phyloP scores from a whole-genome alignment of 148 eudicot species.

The Fagopyrum homotropicum region DNA sequence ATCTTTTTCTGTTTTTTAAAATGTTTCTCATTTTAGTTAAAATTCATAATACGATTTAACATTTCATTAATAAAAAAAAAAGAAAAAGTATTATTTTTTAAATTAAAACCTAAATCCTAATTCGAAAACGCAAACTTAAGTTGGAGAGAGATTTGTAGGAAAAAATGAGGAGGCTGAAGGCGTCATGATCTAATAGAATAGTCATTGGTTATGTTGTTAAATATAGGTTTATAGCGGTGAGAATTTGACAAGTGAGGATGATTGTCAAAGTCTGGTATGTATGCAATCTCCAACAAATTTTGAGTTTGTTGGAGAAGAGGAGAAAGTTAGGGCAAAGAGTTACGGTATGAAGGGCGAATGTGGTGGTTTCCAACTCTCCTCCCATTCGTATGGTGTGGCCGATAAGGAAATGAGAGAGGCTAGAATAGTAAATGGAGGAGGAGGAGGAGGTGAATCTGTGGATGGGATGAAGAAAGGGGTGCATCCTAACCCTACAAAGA shows the following conservation, averaged over 20 bases:
- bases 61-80: too few species aligned
- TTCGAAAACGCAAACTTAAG: too few species aligned
- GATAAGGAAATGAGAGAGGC: not conserved
- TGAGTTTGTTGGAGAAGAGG: not conserved
- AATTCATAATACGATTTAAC: too few species aligned
- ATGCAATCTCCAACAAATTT: not conserved
- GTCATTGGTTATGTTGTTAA: not conserved
- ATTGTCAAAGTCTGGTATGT: not conserved
- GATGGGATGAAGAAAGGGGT: not conserved
- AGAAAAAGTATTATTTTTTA: too few species aligned
- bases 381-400: slow-evolving; percentile 8
- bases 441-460: not conserved
- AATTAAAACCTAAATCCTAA: too few species aligned
- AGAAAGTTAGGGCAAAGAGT: not conserved
- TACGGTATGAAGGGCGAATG: not conserved
- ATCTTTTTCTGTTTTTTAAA: not conserved
- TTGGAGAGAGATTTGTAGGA: too few species aligned
- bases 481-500: slow-evolving; percentile 9
- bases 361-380: not conserved
- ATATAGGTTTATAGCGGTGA: not conserved
- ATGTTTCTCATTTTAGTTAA: too few species aligned
- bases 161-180: too few species aligned
- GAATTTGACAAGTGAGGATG: not conserved
- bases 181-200: not conserved
- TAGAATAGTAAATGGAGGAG: not conserved